phyloP scores from a whole-genome alignment of 176 grass and related monocot species.

The Cenchrus purpureus region DNA sequence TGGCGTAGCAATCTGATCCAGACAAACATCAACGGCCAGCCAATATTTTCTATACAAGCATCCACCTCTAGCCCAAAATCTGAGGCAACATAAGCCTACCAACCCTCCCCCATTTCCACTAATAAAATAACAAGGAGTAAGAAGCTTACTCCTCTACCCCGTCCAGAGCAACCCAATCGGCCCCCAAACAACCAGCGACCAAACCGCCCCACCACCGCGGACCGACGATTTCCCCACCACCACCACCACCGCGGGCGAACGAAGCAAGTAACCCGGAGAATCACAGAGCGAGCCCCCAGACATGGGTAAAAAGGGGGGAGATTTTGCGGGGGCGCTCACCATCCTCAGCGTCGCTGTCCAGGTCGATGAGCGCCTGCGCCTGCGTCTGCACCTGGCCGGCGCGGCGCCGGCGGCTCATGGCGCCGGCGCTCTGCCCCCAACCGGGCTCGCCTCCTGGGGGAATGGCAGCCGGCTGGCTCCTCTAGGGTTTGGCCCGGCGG shows the following conservation, averaged over 20 bases:
- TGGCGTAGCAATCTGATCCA: neutral
- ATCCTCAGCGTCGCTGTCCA: slow-evolving; percentile 44
- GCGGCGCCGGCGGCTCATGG: slow-evolving; percentile 23
- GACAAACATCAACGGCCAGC: neutral
- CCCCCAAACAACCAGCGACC: neutral
- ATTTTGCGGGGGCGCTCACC: slow-evolving; percentile 13
- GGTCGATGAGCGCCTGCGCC: slow-evolving; percentile 23
- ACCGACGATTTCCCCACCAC: too few species aligned
- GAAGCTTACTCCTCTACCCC: neutral
- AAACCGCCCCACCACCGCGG: neutral
- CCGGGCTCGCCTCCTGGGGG: neutral
- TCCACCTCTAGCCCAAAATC: neutral
- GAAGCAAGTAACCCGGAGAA: neutral
- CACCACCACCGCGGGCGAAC: neutral
- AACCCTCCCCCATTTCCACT: neutral
- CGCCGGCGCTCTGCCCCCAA: neutral
- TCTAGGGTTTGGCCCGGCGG: slow-evolving; percentile 30
- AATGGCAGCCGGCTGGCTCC: neutral
- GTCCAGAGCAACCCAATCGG: neutral
- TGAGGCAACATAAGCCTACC: neutral
- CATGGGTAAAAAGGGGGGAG: neutral
- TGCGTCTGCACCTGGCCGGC: neutral
- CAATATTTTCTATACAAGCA: neutral
- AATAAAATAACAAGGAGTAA: neutral
- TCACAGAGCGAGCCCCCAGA: neutral